Evolutionary conservation across 305 asterid species (phyloP).

Genomic region (Solanum hybrid): DNA sequence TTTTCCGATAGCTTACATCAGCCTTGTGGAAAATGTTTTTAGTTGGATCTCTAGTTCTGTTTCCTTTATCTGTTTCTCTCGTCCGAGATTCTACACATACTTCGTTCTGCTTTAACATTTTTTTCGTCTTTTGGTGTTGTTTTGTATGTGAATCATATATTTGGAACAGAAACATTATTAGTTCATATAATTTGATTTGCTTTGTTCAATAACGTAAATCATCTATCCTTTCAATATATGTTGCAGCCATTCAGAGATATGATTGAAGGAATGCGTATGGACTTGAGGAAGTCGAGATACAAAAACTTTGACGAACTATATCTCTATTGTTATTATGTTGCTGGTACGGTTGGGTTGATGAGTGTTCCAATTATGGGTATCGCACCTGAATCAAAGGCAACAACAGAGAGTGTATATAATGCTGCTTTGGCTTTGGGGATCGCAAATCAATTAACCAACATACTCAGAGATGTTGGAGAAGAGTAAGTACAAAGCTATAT

Average conservation of each 20-base stretch:
- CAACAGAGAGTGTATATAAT: constrained; percentile 76
- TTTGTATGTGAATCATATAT: neutral
- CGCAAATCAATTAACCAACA: constrained; percentile 88
- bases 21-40: neutral
- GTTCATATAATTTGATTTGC: neutral
- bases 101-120: neutral
- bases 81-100: neutral
- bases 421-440: constrained; percentile 76
- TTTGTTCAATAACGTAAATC: neutral
- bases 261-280: constrained; percentile 98
- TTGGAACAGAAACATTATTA: neutral
- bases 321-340: constrained; percentile 84
- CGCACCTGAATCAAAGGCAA: constrained; percentile 78
- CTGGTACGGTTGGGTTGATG: constrained; percentile 97
- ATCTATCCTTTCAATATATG: neutral
- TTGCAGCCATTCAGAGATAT: constrained; percentile 93
- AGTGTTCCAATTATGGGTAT: constrained; percentile 95
- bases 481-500: constrained; percentile 47
- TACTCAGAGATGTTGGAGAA: constrained; percentile 97
- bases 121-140: neutral
- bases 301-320: constrained; percentile 77
- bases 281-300: constrained; percentile 82
- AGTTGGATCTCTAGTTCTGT: neutral
- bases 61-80: neutral
- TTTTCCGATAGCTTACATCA: neutral